A percentile compares a stretch with the other conserved stretches of the same genome.
These are phyloP conservation scores for Mrakia blollopis DNA, from an alignment of 768 basidiomycete species.

Conservation along the genomic window DNA sequence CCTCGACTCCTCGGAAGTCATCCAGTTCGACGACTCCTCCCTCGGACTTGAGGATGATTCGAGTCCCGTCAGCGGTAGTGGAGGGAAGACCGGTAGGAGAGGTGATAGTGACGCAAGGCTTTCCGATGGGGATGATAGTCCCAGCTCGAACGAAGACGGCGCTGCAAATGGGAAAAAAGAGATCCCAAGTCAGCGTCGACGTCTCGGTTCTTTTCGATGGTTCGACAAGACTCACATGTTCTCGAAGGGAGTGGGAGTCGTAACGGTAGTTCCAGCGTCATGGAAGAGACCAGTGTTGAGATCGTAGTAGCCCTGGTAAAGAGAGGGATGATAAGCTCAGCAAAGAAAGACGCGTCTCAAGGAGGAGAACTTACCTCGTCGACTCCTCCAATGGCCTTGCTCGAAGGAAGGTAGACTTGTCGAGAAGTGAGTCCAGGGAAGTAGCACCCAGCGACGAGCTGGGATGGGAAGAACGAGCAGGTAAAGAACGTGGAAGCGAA, in stretches of 20 bases:
- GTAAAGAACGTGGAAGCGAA: too few species aligned
- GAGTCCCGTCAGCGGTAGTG: conserved; percentile 40
- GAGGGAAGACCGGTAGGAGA: conserved; percentile 36
- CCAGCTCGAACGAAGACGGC: conserved; percentile 43
- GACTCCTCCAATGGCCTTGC: conserved; percentile 17
- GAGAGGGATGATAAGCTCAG: neutral
- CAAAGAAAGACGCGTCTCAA: neutral
- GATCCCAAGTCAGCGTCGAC: neutral
- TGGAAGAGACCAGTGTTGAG: conserved; percentile 35
- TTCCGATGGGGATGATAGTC: conserved; percentile 42
- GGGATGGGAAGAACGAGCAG: too few species aligned
- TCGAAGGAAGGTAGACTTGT: conserved; percentile 43
- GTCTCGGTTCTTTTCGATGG: neutral
- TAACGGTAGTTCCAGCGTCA: conserved; percentile 36
- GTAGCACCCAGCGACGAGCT: conserved; percentile 39
- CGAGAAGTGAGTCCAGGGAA: conserved; percentile 37
- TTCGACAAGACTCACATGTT: conserved; percentile 30
- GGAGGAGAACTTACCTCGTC: neutral
- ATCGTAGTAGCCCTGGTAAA: conserved; percentile 39
- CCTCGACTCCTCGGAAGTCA: conserved; percentile 43
- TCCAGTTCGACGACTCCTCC: conserved; percentile 43
- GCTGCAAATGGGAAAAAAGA: neutral
- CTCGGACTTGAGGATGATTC: conserved; percentile 37
- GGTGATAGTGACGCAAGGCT: conserved; percentile 41
- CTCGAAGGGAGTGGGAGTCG: conserved; percentile 40